A percentile compares a stretch with the other conserved stretches of the same genome.
Evolutionary conservation across 768 basidiomycete species (phyloP).

Genomic region (Agaricus subrufescens): DNA sequence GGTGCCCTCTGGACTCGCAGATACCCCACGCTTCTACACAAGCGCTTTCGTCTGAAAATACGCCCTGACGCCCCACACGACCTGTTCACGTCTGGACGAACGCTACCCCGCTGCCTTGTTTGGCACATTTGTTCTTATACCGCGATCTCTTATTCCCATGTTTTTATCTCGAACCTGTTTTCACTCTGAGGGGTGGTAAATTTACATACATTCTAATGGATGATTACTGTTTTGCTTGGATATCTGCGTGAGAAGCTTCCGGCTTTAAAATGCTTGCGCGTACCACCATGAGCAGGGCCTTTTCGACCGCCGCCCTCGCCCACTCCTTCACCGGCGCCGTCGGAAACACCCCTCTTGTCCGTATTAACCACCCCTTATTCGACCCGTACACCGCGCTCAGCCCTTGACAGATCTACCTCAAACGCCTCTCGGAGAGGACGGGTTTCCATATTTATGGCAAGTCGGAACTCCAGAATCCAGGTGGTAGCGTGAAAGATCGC

Average conservation of each 20-base stretch:
- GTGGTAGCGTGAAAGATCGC: slow-evolving; percentile 96
- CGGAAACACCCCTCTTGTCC: slow-evolving; percentile 90
- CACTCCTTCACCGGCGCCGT: slow-evolving; percentile 85
- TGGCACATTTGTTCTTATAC: slow-evolving; percentile 14
- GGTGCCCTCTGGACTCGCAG: background rate
- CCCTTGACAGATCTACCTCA: slow-evolving; percentile 67
- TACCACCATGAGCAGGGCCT: slow-evolving; percentile 24
- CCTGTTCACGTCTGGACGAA: slow-evolving; percentile 31
- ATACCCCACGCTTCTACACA: slow-evolving; percentile 12
- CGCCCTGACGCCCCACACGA: slow-evolving; percentile 34
- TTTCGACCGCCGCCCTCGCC: slow-evolving; percentile 38
- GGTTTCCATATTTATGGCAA: slow-evolving; percentile 90
- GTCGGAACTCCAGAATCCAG: slow-evolving; percentile 98
- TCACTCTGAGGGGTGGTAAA: slow-evolving; percentile 12
- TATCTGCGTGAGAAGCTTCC: background rate
- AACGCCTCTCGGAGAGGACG: slow-evolving; percentile 74
- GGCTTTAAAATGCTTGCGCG: slow-evolving; percentile 27
- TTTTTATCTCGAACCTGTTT: slow-evolving; percentile 15
- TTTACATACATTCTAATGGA: slow-evolving; percentile 13
- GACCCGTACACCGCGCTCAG: background rate
- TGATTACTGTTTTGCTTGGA: slow-evolving; percentile 6
- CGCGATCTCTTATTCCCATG: slow-evolving; percentile 14
- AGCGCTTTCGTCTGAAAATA: slow-evolving; percentile 23
- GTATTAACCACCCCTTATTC: slow-evolving; percentile 16
- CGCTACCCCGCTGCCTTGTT: slow-evolving; percentile 25